Conservation (phyloP, 768 basidiomycete species). For the Pulveroboletus ravenelii region DNA sequence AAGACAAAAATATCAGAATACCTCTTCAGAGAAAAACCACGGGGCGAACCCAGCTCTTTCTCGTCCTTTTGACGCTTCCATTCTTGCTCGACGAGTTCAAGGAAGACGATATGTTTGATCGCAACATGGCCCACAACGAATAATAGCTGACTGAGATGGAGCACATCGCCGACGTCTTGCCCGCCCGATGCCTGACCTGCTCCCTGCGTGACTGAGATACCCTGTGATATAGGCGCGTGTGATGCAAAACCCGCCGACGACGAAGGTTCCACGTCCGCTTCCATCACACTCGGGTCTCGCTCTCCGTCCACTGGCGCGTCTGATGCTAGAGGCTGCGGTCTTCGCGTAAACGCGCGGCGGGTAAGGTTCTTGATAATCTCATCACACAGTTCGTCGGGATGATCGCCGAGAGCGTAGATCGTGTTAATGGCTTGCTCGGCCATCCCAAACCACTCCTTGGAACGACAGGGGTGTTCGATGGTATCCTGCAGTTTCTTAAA, state of each 20-base stretch:
- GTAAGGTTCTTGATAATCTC: slow-evolving; percentile 82
- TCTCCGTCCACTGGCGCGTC: slow-evolving; percentile 17
- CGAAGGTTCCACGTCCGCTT: slow-evolving; percentile 36
- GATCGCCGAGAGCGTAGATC: slow-evolving; percentile 89
- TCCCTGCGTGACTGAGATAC: slow-evolving; percentile 7
- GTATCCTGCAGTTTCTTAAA: slow-evolving; percentile 79
- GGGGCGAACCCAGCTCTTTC: slow-evolving; percentile 61
- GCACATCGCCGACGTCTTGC: slow-evolving; percentile 72
- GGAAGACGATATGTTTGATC: slow-evolving; percentile 94
- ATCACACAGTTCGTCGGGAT: slow-evolving; percentile 81
- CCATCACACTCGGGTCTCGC: slow-evolving; percentile 49
- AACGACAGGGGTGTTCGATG: slow-evolving; percentile 75
- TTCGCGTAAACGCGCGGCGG: slow-evolving; percentile 54
- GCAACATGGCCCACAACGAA: slow-evolving; percentile 96
- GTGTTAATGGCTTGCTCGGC: slow-evolving; percentile 97
- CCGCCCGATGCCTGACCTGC: slow-evolving; percentile 16
- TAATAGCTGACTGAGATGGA: slow-evolving; percentile 87
- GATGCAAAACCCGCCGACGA: slow-evolving; percentile 20
- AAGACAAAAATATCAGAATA: neutral
- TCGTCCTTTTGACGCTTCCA: slow-evolving; percentile 96
- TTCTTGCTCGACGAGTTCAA: slow-evolving; percentile 93
- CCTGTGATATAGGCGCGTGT: slow-evolving; percentile 18
- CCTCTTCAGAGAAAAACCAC: neutral
- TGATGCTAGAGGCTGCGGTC: slow-evolving; percentile 12
- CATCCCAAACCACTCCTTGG: slow-evolving; percentile 94